A percentile compares a stretch with the other conserved stretches of the same genome.
Conservation (phyloP, 2,329 filamentous ascomycete genomes). For the Monosporascus sp. region DNA sequence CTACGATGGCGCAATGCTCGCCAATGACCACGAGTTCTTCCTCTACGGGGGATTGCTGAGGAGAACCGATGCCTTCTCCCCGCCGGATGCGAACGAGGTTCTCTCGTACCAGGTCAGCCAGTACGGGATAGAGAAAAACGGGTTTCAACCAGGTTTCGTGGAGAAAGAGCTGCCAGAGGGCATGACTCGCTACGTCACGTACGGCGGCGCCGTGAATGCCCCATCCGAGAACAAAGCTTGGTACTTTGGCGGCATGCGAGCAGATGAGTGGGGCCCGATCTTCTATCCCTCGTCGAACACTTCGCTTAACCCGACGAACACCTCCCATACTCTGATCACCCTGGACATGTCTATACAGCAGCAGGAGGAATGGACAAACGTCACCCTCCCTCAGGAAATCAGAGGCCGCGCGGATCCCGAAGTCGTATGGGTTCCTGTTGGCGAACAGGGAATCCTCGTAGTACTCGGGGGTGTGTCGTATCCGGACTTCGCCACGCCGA, state of each 20-base stretch:
- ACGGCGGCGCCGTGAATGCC: constrained; percentile 57
- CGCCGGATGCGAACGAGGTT: constrained; percentile 37
- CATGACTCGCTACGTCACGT: constrained; percentile 58
- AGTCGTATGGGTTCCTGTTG: constrained; percentile 72
- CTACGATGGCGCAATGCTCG: constrained; percentile 58
- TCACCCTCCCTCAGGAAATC: constrained; percentile 58
- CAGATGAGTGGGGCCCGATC: constrained; percentile 44
- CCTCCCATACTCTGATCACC: constrained; percentile 53
- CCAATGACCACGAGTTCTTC: constrained; percentile 58
- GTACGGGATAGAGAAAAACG: constrained; percentile 40
- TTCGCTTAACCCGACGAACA: constrained; percentile 33
- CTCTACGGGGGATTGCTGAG: constrained; percentile 55
- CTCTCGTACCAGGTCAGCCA: constrained; percentile 47
- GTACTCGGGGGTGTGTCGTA: constrained; percentile 69
- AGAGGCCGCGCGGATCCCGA: constrained; percentile 57
- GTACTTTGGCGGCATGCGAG: constrained; percentile 62
- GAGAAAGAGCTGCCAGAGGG: constrained; percentile 32
- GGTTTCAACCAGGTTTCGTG: constrained; percentile 39
- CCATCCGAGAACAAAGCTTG: constrained; percentile 67
- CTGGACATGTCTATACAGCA: constrained; percentile 52
- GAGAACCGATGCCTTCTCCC: constrained; percentile 27
- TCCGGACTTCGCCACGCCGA: constrained; percentile 40
- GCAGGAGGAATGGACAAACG: constrained; percentile 50
- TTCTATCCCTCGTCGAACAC: constrained; percentile 28
- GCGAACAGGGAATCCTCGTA: constrained; percentile 68